Conservation (phyloP, 768 basidiomycete genomes). For the Russula olivacea region DNA sequence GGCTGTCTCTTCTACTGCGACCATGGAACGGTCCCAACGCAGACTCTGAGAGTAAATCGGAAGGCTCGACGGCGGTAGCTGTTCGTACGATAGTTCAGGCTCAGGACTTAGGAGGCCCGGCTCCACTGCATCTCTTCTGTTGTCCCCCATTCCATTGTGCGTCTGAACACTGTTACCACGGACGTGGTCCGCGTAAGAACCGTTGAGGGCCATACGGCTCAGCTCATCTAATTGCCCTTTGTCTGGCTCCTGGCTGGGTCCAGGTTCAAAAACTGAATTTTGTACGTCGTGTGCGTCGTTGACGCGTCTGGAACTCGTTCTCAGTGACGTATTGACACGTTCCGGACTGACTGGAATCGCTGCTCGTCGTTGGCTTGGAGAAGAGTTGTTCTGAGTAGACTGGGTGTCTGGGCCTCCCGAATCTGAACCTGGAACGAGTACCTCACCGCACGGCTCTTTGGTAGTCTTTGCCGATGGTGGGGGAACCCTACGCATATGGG, state of each 20-base stretch:
- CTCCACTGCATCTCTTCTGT: neutral
- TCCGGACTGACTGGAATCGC: neutral
- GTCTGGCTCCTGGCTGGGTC: neutral
- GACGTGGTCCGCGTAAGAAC: neutral
- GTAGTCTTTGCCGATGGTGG: neutral
- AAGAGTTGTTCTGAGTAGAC: neutral
- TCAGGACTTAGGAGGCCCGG: neutral
- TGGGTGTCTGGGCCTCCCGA: slow-evolving; percentile 3
- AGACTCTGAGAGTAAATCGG: slow-evolving; percentile 14
- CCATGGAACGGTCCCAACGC: neutral
- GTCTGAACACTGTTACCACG: neutral
- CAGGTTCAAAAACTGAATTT: neutral
- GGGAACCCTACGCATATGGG: slow-evolving; percentile 7
- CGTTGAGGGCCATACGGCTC: slow-evolving; percentile 12
- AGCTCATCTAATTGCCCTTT: neutral
- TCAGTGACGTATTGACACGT: no score
- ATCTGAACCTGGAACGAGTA: slow-evolving; percentile 21
- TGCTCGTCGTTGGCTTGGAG: neutral
- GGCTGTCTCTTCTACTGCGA: slow-evolving; percentile 2
- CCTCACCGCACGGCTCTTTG: slow-evolving; percentile 16
- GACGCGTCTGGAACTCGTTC: no score
- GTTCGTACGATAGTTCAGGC: neutral
- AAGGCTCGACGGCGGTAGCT: slow-evolving; percentile 15
- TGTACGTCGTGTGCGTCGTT: neutral
- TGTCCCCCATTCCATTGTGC: neutral